Evolutionary conservation across 306 rosid genomes (phyloP).

Genomic region (Rubus idaeus): DNA sequence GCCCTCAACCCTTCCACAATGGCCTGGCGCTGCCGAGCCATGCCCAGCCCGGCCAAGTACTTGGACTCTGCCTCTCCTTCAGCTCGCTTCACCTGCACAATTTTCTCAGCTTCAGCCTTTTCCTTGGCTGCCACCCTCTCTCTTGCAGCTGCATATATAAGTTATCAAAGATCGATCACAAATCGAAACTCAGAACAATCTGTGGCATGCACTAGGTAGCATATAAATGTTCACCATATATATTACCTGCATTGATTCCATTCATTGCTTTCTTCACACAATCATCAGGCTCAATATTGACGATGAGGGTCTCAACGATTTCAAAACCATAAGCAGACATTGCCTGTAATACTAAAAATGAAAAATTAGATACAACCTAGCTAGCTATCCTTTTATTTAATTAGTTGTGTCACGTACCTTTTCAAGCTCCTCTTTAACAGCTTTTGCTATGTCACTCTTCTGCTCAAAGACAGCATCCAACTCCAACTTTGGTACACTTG

Average conservation of each 20-base stretch:
- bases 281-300: conserved; percentile 61
- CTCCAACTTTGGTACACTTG: conserved; percentile 66
- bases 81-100: conserved; percentile 67
- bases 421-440: conserved; percentile 70
- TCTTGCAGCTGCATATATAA: conserved; percentile 52
- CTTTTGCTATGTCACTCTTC: conserved; percentile 64
- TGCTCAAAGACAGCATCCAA: conserved; percentile 73
- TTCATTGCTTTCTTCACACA: conserved; percentile 74
- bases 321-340: conserved; percentile 66
- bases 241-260: conserved; percentile 64
- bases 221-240: neutral
- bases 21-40: conserved; percentile 79
- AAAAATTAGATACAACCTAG: neutral
- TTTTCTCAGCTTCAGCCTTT: conserved; percentile 75
- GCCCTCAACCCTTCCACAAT: conserved; percentile 76
- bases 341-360: conserved; percentile 39
- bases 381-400: too few relatives aligned
- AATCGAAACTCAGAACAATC: neutral
- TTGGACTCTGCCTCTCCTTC: conserved; percentile 81
- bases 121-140: conserved; percentile 66
- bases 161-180: too few relatives aligned
- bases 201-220: too few relatives aligned
- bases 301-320: conserved; percentile 70
- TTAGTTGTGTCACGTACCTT: conserved; percentile 35
- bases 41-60: conserved; percentile 69